Evolutionary conservation across 2,329 filamentous ascomycete genomes (phyloP).

Genomic region (Didymellaceae sp.): DNA sequence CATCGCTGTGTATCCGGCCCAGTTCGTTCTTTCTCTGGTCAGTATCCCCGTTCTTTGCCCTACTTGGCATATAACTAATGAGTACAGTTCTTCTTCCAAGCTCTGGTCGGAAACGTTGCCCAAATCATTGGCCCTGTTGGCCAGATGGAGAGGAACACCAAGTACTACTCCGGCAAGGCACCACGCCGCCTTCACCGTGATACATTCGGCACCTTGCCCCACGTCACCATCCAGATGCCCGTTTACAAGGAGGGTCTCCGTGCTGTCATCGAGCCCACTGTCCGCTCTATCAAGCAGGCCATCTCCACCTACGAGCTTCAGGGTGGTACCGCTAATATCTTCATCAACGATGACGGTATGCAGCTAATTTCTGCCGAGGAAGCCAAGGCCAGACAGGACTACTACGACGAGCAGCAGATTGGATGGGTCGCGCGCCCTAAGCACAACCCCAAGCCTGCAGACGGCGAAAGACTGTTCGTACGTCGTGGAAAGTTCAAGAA

Average conservation of each 20-base stretch:
- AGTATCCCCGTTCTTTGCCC: conserved; percentile 11
- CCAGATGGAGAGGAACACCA: conserved; percentile 77
- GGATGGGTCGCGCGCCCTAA: conserved; percentile 58
- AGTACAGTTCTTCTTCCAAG: conserved; percentile 42
- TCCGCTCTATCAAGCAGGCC: conserved; percentile 76
- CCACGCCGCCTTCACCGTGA: conserved; percentile 60
- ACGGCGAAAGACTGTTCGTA: conserved; percentile 28
- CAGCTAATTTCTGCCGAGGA: conserved; percentile 61
- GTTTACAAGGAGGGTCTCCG: conserved; percentile 85
- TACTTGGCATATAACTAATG: conserved; percentile 18
- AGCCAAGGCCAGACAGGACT: conserved; percentile 54
- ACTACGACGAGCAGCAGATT: conserved; percentile 59
- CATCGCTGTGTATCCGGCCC: conserved; percentile 58
- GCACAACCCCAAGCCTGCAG: conserved; percentile 42
- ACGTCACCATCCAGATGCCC: conserved; percentile 79
- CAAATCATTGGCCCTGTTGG: conserved; percentile 77
- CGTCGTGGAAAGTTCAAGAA: conserved; percentile 49
- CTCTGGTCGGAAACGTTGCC: conserved; percentile 31
- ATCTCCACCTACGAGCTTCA: conserved; percentile 60
- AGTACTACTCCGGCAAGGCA: conserved; percentile 75
- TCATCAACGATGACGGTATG: conserved; percentile 73
- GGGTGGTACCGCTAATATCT: conserved; percentile 72
- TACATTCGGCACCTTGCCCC: conserved; percentile 64
- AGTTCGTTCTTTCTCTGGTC: conserved; percentile 65
- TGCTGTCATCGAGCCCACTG: conserved; percentile 77